Conservation (phyloP, 441 rosid species). For the Adansonia gregorii region DNA sequence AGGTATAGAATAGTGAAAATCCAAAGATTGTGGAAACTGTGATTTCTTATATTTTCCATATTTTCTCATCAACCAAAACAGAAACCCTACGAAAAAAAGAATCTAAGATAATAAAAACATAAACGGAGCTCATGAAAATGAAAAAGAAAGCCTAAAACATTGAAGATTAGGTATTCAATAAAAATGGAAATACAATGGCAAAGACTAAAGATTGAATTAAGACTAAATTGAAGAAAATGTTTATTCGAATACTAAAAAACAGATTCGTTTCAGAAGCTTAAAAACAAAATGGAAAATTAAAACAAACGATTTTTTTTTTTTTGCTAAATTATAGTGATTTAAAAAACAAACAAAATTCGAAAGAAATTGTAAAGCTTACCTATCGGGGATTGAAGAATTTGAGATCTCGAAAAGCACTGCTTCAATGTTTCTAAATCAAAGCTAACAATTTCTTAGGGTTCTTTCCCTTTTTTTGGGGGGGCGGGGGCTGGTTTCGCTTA, state of each 20-base stretch:
- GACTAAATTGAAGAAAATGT: conserved; percentile 21
- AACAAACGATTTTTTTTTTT: neutral
- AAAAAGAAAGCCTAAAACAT: conserved; percentile 5
- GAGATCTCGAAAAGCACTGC: conserved; percentile 50
- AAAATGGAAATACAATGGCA: conserved; percentile 16
- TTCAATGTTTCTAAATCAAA: conserved; percentile 20
- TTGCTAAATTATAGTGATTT: neutral
- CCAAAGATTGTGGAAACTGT: neutral
- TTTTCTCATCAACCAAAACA: conserved; percentile 33
- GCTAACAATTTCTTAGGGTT: conserved; percentile 28
- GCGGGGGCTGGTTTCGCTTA: too few species aligned
- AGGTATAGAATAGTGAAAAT: conserved; percentile 4
- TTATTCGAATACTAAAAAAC: neutral
- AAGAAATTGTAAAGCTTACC: conserved; percentile 23
- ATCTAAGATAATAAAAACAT: conserved; percentile 1
- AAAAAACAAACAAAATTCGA: neutral
- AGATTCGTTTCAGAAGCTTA: conserved; percentile 28
- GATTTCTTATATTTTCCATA: conserved; percentile 16
- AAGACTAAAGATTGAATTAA: conserved; percentile 19
- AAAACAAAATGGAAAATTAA: neutral
- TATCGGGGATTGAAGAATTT: conserved; percentile 32
- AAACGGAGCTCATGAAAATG: neutral
- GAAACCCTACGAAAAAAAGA: neutral
- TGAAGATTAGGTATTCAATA: neutral
- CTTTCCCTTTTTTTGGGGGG: neutral